phyloP scores from a whole-genome alignment of 257 asterid species.

The Anisodus acutangulus region DNA sequence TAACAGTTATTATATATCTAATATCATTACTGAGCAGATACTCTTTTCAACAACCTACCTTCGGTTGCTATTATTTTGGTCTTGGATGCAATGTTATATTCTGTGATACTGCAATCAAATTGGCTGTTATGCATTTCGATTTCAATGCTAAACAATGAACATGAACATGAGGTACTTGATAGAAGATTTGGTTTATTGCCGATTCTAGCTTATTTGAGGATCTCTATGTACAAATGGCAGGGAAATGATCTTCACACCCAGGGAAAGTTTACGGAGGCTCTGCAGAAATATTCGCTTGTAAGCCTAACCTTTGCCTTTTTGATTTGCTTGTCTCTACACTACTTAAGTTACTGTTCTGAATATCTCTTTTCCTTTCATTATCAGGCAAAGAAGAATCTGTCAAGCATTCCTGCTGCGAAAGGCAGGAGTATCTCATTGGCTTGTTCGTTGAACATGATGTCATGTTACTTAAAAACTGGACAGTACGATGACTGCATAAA shows the following conservation, averaged over 20 bases:
- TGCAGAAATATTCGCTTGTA: constrained; percentile 83
- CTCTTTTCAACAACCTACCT: neutral
- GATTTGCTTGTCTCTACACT: constrained; percentile 19
- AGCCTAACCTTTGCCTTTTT: constrained; percentile 41
- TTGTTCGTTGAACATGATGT: constrained; percentile 96
- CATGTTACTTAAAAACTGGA: constrained; percentile 84
- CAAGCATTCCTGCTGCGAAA: constrained; percentile 65
- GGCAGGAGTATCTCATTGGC: constrained; percentile 67
- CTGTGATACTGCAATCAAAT: neutral
- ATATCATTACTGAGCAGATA: neutral
- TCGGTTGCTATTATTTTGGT: neutral
- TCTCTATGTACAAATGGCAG: constrained; percentile 48
- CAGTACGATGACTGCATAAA: constrained; percentile 74
- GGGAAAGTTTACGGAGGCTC: constrained; percentile 71
- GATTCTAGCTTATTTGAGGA: constrained; percentile 17
- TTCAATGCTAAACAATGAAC: neutral
- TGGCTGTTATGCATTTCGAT: constrained; percentile 9
- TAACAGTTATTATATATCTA: neutral
- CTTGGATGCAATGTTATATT: neutral
- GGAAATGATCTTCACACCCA: constrained; percentile 89
- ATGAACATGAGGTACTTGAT: neutral
- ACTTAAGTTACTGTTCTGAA: constrained; percentile 28
- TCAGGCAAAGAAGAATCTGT: constrained; percentile 90
- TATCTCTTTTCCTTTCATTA: constrained; percentile 20
- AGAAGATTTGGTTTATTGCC: neutral